These are phyloP conservation scores for Aspergillus carlsbadensis DNA, from an alignment of 495 filamentous ascomycete species.

Conservation along the genomic window DNA sequence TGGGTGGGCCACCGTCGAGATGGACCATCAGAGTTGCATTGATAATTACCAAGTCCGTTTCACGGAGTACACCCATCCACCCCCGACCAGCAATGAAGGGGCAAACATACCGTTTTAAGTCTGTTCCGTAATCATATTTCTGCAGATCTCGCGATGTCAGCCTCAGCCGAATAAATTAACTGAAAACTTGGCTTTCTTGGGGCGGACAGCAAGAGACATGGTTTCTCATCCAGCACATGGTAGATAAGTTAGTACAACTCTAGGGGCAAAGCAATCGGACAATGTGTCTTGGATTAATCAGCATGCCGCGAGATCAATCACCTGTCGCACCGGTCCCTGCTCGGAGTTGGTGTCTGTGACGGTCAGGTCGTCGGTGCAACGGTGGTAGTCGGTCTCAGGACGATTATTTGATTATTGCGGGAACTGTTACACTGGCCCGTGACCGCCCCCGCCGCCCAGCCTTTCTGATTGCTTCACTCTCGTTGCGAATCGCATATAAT, in stretches of 20 bases:
- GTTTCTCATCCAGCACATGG: constrained; percentile 1
- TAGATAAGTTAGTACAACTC: background rate
- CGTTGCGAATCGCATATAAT: background rate
- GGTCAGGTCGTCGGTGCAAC: constrained; percentile 38
- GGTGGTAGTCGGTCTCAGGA: constrained; percentile 41
- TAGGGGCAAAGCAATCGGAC: no score
- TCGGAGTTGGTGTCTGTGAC: background rate
- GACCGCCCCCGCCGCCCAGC: constrained; percentile 1
- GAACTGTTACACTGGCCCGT: constrained; percentile 38
- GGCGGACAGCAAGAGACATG: background rate
- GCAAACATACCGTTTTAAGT: constrained; percentile 6
- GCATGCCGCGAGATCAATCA: background rate
- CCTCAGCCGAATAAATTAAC: constrained; percentile 1
- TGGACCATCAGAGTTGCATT: constrained; percentile 17
- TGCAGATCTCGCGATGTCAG: constrained; percentile 4
- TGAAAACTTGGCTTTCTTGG: constrained; percentile 11
- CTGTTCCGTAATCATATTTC: constrained; percentile 5
- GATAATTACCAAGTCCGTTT: constrained; percentile 12
- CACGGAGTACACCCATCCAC: background rate
- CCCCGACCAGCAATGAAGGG: background rate
- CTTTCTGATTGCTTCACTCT: background rate
- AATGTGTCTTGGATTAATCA: background rate
- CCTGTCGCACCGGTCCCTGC: background rate
- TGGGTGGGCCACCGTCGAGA: background rate
- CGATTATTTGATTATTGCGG: constrained; percentile 23